A percentile compares a stretch with the other conserved stretches of the same genome.
Conservation (phyloP, 2,329 filamentous ascomycete genomes). For the Chrysoporthe austroafricana region DNA sequence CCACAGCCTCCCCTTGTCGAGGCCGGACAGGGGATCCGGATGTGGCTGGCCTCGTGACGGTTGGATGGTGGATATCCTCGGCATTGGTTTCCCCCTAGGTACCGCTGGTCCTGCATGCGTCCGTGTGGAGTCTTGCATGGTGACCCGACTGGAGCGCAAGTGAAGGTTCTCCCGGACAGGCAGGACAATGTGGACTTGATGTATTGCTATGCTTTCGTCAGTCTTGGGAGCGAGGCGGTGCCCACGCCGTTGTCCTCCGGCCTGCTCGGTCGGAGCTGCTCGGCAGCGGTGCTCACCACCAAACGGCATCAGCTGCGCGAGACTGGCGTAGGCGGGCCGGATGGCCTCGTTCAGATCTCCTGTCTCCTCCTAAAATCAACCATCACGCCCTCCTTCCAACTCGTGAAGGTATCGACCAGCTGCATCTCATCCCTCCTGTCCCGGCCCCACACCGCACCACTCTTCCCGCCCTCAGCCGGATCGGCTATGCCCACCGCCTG, state of each 20-base stretch:
- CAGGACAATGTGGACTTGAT: not conserved
- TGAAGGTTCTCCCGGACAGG: not conserved
- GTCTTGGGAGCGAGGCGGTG: not conserved
- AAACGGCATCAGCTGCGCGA: no score
- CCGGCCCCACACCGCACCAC: slow-evolving; percentile 56
- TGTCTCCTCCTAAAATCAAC: slow-evolving; percentile 59
- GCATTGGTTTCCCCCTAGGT: slow-evolving; percentile 9
- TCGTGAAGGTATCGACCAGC: slow-evolving; percentile 73
- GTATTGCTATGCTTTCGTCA: not conserved
- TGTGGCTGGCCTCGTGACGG: slow-evolving; percentile 2
- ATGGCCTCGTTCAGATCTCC: not conserved
- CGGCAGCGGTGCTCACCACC: no score
- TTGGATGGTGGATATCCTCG: slow-evolving; percentile 15
- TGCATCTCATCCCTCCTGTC: slow-evolving; percentile 66
- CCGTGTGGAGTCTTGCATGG: no score
- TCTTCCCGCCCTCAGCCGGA: slow-evolving; percentile 53
- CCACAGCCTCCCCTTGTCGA: not conserved
- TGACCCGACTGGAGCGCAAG: slow-evolving; percentile 18
- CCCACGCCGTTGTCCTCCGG: not conserved
- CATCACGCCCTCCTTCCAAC: slow-evolving; percentile 71
- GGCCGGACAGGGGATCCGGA: not conserved
- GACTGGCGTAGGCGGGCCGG: no score
- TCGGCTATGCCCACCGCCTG: slow-evolving; percentile 52
- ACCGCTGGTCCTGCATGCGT: no score
- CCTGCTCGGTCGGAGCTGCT: no score